A percentile compares a stretch with the other conserved stretches of the same genome.
Evolutionary conservation across 2,329 filamentous ascomycete species (phyloP).

Genomic region (Metarhizium guizhouense): DNA sequence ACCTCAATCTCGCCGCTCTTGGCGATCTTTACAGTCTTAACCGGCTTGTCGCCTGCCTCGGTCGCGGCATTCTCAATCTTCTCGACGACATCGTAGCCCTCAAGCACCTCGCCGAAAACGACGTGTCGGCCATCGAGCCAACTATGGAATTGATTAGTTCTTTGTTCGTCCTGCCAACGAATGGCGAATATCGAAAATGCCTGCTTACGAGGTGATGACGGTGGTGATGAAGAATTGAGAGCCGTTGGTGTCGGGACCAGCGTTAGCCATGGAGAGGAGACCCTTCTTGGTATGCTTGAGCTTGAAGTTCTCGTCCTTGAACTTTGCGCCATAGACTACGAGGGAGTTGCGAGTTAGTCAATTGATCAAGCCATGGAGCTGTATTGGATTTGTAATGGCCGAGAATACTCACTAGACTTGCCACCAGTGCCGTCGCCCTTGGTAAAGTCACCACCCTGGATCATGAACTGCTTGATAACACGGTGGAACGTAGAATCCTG

Average conservation of each 20-base stretch:
- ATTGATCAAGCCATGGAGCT: slow-evolving; percentile 1
- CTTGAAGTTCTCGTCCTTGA: slow-evolving; percentile 91
- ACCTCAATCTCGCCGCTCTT: slow-evolving; percentile 80
- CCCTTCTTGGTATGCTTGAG: slow-evolving; percentile 84
- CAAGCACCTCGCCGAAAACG: slow-evolving; percentile 81
- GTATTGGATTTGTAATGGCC: neutral
- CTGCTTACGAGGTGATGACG: slow-evolving; percentile 59
- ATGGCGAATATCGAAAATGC: neutral
- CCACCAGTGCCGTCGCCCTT: slow-evolving; percentile 73
- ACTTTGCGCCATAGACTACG: slow-evolving; percentile 71
- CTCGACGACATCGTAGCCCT: slow-evolving; percentile 73
- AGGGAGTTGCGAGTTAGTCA: slow-evolving; percentile 10
- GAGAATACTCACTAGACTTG: slow-evolving; percentile 60
- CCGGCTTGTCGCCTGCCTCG: slow-evolving; percentile 57
- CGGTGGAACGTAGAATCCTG: slow-evolving; percentile 78
- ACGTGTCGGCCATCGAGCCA: slow-evolving; percentile 82
- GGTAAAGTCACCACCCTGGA: slow-evolving; percentile 85
- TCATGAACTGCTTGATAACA: slow-evolving; percentile 87
- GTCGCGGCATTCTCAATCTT: slow-evolving; percentile 69
- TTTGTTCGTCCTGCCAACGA: neutral
- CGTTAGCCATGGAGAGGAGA: slow-evolving; percentile 77
- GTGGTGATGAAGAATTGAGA: slow-evolving; percentile 91
- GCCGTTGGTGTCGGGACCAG: slow-evolving; percentile 77
- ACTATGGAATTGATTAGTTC: slow-evolving; percentile 24
- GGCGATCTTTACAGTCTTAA: slow-evolving; percentile 61